A percentile compares a stretch with the other conserved stretches of the same genome.
Evolutionary conservation across 257 asterid species (phyloP).

Genomic region (Solanum bulbocastanum): DNA sequence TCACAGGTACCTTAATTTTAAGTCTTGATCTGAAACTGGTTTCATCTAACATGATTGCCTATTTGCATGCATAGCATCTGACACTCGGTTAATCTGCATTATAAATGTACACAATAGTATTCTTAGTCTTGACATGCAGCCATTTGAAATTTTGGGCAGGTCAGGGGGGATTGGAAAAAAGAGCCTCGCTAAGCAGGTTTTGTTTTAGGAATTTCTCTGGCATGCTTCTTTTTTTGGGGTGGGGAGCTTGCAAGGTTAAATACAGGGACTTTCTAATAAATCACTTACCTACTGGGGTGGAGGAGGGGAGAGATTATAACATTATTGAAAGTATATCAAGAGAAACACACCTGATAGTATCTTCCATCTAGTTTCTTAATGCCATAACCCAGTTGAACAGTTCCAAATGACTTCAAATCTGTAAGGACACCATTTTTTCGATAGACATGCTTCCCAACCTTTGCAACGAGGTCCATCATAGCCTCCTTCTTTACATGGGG

Average conservation of each 20-base stretch:
- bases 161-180: neutral
- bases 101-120: neutral
- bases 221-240: too few species aligned
- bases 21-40: neutral
- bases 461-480: slow-evolving; percentile 33
- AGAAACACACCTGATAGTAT: slow-evolving; percentile 50
- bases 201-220: too few species aligned
- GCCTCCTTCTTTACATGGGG: slow-evolving; percentile 37
- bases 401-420: slow-evolving; percentile 43
- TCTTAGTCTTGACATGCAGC: neutral
- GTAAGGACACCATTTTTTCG: slow-evolving; percentile 72
- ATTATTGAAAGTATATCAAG: neutral
- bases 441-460: slow-evolving; percentile 59
- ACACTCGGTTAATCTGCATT: neutral
- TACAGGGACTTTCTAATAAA: too few species aligned
- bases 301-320: too few species aligned
- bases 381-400: slow-evolving; percentile 77
- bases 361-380: slow-evolving; percentile 80
- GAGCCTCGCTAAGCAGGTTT: neutral
- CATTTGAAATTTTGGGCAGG: neutral
- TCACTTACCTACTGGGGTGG: too few species aligned
- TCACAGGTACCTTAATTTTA: neutral
- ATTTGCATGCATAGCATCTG: neutral
- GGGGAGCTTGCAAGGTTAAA: too few species aligned
- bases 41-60: neutral